phyloP scores from a whole-genome alignment of 1,284 basidiomycete genomes.

The Pholiota adiposa region DNA sequence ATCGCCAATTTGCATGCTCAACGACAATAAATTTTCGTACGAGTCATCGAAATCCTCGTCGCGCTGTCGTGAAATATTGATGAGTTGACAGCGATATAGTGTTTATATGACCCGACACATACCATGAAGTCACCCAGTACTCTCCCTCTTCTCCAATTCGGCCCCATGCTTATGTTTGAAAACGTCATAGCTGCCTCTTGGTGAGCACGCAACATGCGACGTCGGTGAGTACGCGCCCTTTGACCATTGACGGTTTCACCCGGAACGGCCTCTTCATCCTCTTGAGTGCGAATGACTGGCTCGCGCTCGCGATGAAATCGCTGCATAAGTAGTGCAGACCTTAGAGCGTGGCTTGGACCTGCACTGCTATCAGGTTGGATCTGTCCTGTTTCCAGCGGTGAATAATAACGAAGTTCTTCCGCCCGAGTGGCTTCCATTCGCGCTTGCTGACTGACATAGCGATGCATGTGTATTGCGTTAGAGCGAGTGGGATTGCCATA shows the following conservation, averaged over 20 bases:
- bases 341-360: not conserved
- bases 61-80: conserved; percentile 43
- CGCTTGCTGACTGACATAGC: conserved; percentile 13
- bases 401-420: not conserved
- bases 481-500: not conserved
- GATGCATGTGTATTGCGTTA: conserved; percentile 7
- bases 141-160: conserved; percentile 30
- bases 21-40: conserved; percentile 66
- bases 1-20: conserved; percentile 64
- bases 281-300: not conserved
- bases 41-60: conserved; percentile 75
- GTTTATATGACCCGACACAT: conserved; percentile 2
- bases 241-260: not conserved
- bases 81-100: not conserved
- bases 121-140: conserved; percentile 66
- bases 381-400: not conserved
- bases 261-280: not conserved
- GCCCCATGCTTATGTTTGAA: conserved; percentile 9
- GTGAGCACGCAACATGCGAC: conserved; percentile 20
- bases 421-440: conserved; percentile 19
- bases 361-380: not conserved
- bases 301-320: not conserved
- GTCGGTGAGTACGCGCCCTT: conserved; percentile 5
- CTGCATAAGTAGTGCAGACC: not conserved
- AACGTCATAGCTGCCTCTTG: not conserved